Evolutionary conservation across 306 rosid genomes (phyloP).

Genomic region (Dryas drummondii): DNA sequence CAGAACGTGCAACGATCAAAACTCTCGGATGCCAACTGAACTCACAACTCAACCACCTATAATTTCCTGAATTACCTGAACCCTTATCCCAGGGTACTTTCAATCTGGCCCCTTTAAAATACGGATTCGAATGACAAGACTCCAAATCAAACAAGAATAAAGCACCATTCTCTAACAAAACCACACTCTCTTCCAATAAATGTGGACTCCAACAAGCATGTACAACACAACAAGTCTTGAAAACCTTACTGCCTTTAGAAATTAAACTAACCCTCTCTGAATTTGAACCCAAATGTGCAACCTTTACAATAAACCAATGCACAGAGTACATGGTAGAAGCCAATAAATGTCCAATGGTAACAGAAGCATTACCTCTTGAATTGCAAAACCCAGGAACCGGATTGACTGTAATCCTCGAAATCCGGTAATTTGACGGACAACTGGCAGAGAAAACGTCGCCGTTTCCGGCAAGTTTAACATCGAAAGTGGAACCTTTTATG

Average conservation of each 20-base stretch:
- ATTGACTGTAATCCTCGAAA: conserved; percentile 42
- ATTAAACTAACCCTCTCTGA: conserved; percentile 31
- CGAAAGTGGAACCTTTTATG: conserved; percentile 19
- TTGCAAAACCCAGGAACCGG: conserved; percentile 14
- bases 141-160: conserved; percentile 66
- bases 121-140: conserved; percentile 9
- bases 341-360: conserved; percentile 48
- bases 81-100: conserved; percentile 42
- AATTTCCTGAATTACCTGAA: conserved; percentile 15
- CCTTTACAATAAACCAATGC: conserved; percentile 49
- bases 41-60: conserved; percentile 63
- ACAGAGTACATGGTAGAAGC: conserved; percentile 50
- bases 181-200: conserved; percentile 46
- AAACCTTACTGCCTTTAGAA: conserved; percentile 43
- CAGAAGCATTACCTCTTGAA: conserved; percentile 16
- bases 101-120: conserved; percentile 51
- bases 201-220: conserved; percentile 76
- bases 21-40: conserved; percentile 70
- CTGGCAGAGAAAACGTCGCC: conserved; percentile 27
- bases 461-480: conserved; percentile 11
- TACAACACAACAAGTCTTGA: conserved; percentile 47
- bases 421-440: conserved; percentile 29
- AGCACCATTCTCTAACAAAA: conserved; percentile 53
- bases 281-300: conserved; percentile 8
- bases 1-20: conserved; percentile 55